A percentile compares a stretch with the other conserved stretches of the same genome.
These are phyloP conservation scores for Xylariaceae sp. DNA, from an alignment of 2,329 filamentous ascomycete genomes.

Conservation along the genomic window DNA sequence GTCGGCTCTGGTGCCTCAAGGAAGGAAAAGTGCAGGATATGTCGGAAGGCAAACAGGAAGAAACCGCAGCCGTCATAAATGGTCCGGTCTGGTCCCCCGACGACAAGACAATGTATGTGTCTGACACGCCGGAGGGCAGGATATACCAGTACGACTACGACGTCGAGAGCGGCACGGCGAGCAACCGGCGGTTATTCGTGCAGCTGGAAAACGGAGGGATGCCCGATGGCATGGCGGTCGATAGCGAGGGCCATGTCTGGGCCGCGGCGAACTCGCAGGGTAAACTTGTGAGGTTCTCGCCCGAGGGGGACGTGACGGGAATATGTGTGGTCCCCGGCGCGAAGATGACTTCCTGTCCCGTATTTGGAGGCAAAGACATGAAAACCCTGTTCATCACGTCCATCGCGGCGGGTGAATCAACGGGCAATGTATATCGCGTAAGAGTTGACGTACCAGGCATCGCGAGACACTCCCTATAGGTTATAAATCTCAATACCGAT, in stretches of 20 bases:
- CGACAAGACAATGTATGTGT: slow-evolving; percentile 23
- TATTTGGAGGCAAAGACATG: slow-evolving; percentile 21
- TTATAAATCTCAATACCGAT: too few relatives aligned
- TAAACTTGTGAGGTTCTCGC: slow-evolving; percentile 21
- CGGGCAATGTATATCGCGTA: slow-evolving; percentile 21
- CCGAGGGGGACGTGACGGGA: slow-evolving; percentile 9
- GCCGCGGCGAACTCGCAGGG: slow-evolving; percentile 22
- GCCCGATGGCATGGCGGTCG: slow-evolving; percentile 23
- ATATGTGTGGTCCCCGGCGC: slow-evolving; percentile 17
- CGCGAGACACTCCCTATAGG: too few relatives aligned
- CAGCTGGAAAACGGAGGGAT: slow-evolving; percentile 22
- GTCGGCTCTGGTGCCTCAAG: slow-evolving; percentile 32
- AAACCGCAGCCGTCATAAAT: slow-evolving; percentile 31
- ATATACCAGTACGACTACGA: slow-evolving; percentile 29
- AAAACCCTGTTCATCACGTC: slow-evolving; percentile 28
- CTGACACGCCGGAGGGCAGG: slow-evolving; percentile 15
- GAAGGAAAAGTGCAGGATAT: slow-evolving; percentile 16
- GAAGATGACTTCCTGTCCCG: slow-evolving; percentile 26
- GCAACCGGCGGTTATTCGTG: slow-evolving; percentile 16
- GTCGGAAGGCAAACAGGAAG: slow-evolving; percentile 9
- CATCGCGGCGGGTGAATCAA: slow-evolving; percentile 19
- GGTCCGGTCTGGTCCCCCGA: slow-evolving; percentile 36
- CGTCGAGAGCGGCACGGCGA: slow-evolving; percentile 14
- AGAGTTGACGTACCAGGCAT: slow-evolving; percentile 21
- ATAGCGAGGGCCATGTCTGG: slow-evolving; percentile 23